These are phyloP conservation scores for Jamesozyma spencerorum DNA, from an alignment of 805 yeast species.

Conservation along the genomic window DNA sequence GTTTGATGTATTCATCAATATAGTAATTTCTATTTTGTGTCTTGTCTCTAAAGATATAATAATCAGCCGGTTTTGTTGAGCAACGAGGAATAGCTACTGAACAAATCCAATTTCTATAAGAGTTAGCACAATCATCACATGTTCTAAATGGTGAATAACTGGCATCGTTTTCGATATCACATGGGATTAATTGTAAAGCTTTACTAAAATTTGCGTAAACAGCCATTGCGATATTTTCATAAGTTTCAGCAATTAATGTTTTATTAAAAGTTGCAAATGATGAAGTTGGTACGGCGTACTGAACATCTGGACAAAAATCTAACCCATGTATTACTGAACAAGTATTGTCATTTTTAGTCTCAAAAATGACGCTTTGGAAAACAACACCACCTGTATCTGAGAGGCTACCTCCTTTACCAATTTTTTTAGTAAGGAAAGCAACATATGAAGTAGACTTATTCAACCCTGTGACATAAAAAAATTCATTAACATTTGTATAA, in stretches of 20 bases:
- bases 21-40: conserved; percentile 51
- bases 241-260: conserved; percentile 35
- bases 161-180: conserved; percentile 59
- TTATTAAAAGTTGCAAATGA: conserved; percentile 28
- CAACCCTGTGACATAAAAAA: conserved; percentile 53
- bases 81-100: conserved; percentile 84
- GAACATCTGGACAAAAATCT: conserved; percentile 70
- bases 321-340: conserved; percentile 71
- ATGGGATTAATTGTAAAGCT: conserved; percentile 67
- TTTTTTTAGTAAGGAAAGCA: conserved; percentile 51
- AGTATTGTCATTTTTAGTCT: conserved; percentile 42
- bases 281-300: conserved; percentile 74
- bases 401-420: conserved; percentile 22
- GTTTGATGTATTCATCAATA: conserved; percentile 46
- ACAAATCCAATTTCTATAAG: conserved; percentile 85
- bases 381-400: conserved; percentile 52
- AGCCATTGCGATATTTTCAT: conserved; percentile 53
- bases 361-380: conserved; percentile 47
- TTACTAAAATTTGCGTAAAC: conserved; percentile 59
- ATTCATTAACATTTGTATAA: conserved; percentile 45
- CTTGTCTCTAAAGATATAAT: conserved; percentile 38
- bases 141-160: conserved; percentile 64
- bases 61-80: conserved; percentile 39
- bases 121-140: conserved; percentile 60
- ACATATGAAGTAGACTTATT: conserved; percentile 52